Evolutionary conservation across 176 grass and related monocot species (phyloP), one percentile per base, ranked within the genome.

Genomic region (Triticum dicoccoides): DNA sequence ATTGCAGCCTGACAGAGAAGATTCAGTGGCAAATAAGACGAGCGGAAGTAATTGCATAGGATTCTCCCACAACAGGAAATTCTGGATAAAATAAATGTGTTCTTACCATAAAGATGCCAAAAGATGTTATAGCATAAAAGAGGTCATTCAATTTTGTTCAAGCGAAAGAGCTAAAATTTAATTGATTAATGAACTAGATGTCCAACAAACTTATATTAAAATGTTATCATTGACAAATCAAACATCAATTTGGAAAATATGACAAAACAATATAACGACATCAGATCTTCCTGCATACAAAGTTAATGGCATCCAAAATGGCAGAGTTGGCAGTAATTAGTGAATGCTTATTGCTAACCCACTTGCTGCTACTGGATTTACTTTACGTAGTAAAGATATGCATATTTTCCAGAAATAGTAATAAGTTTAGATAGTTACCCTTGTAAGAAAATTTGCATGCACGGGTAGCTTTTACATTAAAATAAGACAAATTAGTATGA

Each of bases 1-100:
- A 99, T 94, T 59, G 88, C 85, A 96, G 77, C 80, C 93, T 98
- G 91, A 76, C 9, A 93, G 30, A 95, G 44, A 77, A 87, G 44
- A 87, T 70, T 42, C 21, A 82, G 77, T 6, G 2, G 80, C 25
- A 81, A 85, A 62, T 66, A 69, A 80, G 78, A 79, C 10, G 15
- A 79, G 2, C 2, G 15, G 77, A 54, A 25, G 52, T 54, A 81
- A 62, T 41, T 58, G 30, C 27, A 70, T 44, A 11, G 34, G 69
- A 82, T 39, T 78, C 23, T 65, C 79, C 37, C 3, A 64, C 38
- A 69, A 41, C 20, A 68, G 61, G 49, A 80, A 83, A 61, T 75
- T 38, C 2, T 35, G 56, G 35, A 61, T n/a, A 76, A 80, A 42
- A 24, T 3, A 65, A 35, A 86, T n/a, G 35, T 2, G 45, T 33